phyloP scores from a whole-genome alignment of 257 asterid genomes.

The Verbascum thapsus region DNA sequence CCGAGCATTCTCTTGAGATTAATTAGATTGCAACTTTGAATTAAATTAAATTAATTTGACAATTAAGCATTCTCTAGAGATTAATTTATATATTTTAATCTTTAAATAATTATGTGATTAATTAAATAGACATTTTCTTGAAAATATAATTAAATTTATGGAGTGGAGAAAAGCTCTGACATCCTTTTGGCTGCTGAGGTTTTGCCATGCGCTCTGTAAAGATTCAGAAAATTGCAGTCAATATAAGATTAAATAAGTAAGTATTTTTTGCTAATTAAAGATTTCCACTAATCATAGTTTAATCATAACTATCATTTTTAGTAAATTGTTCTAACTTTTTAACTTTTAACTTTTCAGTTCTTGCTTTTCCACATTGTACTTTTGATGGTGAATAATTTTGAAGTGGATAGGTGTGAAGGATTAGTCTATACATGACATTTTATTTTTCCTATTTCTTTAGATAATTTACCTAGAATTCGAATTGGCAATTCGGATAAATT shows the following conservation, averaged over 20 bases:
- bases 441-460: too few species aligned
- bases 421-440: too few species aligned
- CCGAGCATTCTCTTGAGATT: too few species aligned
- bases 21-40: too few species aligned
- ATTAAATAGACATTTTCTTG: neutral
- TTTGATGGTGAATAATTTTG: slow-evolving; percentile 13
- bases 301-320: slow-evolving; percentile 43
- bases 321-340: slow-evolving; percentile 28
- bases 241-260: slow-evolving; percentile 11
- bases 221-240: slow-evolving; percentile 39
- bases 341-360: slow-evolving; percentile 29
- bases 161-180: slow-evolving; percentile 41
- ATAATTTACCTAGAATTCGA: too few species aligned
- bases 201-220: slow-evolving; percentile 68
- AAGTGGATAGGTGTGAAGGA: too few species aligned
- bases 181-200: slow-evolving; percentile 53
- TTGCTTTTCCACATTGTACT: slow-evolving; percentile 22
- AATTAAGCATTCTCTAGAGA: too few species aligned
- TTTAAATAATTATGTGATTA: neutral
- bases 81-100: neutral
- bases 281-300: slow-evolving; percentile 64
- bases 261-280: slow-evolving; percentile 24
- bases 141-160: slow-evolving; percentile 15
- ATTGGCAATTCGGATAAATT: too few species aligned
- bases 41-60: too few species aligned